Conservation (phyloP, 176 grass and related monocot genomes). For the Saccharum officinarum region DNA sequence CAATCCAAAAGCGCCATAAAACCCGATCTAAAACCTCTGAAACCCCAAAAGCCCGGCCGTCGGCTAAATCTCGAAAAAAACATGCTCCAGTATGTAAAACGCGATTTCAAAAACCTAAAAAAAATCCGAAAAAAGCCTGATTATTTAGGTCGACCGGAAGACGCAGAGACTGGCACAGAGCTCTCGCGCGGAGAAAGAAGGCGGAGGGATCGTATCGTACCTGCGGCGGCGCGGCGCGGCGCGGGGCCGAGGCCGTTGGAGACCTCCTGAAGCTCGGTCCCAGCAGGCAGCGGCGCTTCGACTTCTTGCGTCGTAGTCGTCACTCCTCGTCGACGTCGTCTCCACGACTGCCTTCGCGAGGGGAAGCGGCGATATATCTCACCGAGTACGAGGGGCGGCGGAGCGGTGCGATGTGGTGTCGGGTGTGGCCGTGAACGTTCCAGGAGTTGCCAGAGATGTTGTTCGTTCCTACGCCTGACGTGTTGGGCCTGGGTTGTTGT, state of each 20-base stretch:
- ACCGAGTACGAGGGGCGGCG: not conserved
- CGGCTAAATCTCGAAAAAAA: not conserved
- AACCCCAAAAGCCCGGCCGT: not conserved
- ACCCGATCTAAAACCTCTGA: slow-evolving; percentile 40
- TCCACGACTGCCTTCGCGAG: not conserved
- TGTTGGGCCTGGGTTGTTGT: not conserved
- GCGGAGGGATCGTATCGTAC: slow-evolving; percentile 27
- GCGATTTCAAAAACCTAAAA: not conserved
- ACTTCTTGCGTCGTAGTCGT: slow-evolving; percentile 2
- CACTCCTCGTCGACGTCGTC: not conserved
- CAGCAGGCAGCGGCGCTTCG: not conserved
- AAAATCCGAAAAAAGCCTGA: not conserved
- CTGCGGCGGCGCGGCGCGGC: not conserved
- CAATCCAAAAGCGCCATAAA: not conserved
- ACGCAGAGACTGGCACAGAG: not conserved
- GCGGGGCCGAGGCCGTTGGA: not conserved
- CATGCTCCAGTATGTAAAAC: not conserved
- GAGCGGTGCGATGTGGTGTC: not conserved
- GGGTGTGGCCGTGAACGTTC: slow-evolving; percentile 26
- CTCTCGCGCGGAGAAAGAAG: not conserved
- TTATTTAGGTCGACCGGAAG: not conserved
- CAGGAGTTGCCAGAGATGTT: not conserved
- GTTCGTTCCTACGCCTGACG: not conserved
- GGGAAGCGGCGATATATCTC: slow-evolving; percentile 13
- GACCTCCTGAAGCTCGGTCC: slow-evolving; percentile 1